phyloP scores from a whole-genome alignment of 768 basidiomycete genomes.

The Boletus rex-veris region DNA sequence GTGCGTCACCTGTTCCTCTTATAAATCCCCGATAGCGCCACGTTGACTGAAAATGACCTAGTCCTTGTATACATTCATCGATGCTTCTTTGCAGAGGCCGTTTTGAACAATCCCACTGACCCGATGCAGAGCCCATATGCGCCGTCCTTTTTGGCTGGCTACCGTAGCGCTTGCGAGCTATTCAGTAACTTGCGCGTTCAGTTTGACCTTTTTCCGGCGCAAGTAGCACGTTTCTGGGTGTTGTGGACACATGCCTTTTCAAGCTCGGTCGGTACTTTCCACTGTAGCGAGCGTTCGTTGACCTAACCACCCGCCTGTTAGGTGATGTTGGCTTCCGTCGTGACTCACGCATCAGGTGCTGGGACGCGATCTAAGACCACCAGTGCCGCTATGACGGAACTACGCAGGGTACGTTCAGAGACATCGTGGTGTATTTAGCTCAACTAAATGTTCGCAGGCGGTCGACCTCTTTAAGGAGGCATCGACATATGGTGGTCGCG shows the following conservation, averaged over 20 bases:
- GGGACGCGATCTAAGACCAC: conserved; percentile 60
- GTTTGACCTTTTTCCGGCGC: conserved; percentile 49
- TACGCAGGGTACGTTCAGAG: conserved; percentile 36
- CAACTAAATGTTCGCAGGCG: conserved; percentile 32
- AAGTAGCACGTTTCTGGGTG: conserved; percentile 67
- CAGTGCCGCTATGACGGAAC: conserved; percentile 62
- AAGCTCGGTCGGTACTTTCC: conserved; percentile 44
- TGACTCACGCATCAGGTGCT: conserved; percentile 53
- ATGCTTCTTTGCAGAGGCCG: conserved; percentile 72
- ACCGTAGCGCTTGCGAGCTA: conserved; percentile 61
- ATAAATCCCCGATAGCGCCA: not conserved
- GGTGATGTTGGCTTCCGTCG: conserved; percentile 78
- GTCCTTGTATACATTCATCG: conserved; percentile 74
- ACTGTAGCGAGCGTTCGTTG: not conserved
- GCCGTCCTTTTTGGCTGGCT: conserved; percentile 65
- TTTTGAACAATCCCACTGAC: conserved; percentile 58
- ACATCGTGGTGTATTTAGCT: not conserved
- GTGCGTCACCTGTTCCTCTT: conserved; percentile 37
- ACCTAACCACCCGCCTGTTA: conserved; percentile 24
- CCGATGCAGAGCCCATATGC: conserved; percentile 68
- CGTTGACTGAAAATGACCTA: conserved; percentile 19
- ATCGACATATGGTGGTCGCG: conserved; percentile 59
- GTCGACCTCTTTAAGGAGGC: conserved; percentile 64
- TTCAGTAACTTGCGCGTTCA: conserved; percentile 46
- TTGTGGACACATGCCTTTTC: conserved; percentile 73